Evolutionary conservation across 805 yeast species (phyloP).

Genomic region (Candida michaelii): DNA sequence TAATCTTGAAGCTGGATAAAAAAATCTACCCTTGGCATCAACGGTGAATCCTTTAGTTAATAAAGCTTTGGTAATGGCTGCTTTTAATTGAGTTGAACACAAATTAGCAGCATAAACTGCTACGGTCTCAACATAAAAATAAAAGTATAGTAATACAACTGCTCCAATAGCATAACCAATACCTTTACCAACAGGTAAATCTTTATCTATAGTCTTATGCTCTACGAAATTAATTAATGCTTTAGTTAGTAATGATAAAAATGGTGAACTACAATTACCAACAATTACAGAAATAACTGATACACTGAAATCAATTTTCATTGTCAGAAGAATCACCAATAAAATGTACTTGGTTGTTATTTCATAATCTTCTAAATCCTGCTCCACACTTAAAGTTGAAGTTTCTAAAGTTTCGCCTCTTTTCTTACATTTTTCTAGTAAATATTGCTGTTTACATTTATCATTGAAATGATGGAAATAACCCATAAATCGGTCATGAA

Average conservation of each 20-base stretch:
- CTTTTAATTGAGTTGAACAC: slow-evolving; percentile 47
- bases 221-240: slow-evolving; percentile 36
- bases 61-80: slow-evolving; percentile 67
- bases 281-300: slow-evolving; percentile 26
- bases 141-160: slow-evolving; percentile 23
- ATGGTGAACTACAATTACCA: slow-evolving; percentile 11
- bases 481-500: slow-evolving; percentile 15
- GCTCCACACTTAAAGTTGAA: slow-evolving; percentile 16
- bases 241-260: slow-evolving; percentile 34
- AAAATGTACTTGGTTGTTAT: slow-evolving; percentile 20
- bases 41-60: slow-evolving; percentile 65
- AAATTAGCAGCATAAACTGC: slow-evolving; percentile 53
- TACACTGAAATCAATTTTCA: slow-evolving; percentile 5
- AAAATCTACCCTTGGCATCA: slow-evolving; percentile 53
- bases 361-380: slow-evolving; percentile 31
- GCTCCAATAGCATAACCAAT: not conserved
- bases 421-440: slow-evolving; percentile 4
- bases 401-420: slow-evolving; percentile 20
- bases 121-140: slow-evolving; percentile 42
- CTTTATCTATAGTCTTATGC: slow-evolving; percentile 19
- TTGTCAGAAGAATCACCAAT: slow-evolving; percentile 10
- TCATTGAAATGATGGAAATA: slow-evolving; percentile 3
- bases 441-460: not conserved
- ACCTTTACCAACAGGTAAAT: slow-evolving; percentile 1
- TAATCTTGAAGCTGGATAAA: slow-evolving; percentile 65